Percentiles rank a stretch among this genome's conserved stretches.
Conservation (phyloP, 75 land plant species). For the Gnetum montanum region DNA sequence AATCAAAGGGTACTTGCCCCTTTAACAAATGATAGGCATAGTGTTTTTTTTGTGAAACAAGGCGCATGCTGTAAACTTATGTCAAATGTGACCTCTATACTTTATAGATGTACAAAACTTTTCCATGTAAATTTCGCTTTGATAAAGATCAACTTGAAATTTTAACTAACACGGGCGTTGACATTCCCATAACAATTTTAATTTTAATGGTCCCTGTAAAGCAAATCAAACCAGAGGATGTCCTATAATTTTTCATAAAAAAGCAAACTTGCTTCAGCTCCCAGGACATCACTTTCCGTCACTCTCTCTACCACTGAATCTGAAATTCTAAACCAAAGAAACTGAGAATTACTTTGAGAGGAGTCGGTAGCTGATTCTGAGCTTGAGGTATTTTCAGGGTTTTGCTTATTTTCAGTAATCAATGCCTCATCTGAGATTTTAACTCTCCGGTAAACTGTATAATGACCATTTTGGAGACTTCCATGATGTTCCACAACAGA, state of each 20-base stretch:
- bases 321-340: conserved; percentile 66
- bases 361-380: not conserved
- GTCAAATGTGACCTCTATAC: too few species aligned
- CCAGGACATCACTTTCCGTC: conserved; percentile 53
- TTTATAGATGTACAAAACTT: too few species aligned
- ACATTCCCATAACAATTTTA: too few species aligned
- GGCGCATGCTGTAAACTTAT: too few species aligned
- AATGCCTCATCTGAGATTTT: conserved; percentile 1
- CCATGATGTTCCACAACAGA: conserved; percentile 89
- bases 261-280: conserved; percentile 71
- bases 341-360: conserved; percentile 3
- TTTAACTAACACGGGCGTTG: too few species aligned
- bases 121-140: too few species aligned
- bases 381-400: not conserved
- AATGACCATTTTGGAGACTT: conserved; percentile 65
- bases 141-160: too few species aligned
- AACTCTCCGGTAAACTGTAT: conserved; percentile 66
- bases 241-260: conserved; percentile 57
- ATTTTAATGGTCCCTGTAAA: not conserved
- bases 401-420: not conserved
- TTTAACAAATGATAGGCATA: too few species aligned
- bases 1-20: too few species aligned
- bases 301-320: conserved; percentile 61
- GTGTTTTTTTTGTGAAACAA: too few species aligned
- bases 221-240: not conserved